phyloP scores from a whole-genome alignment of 1,284 basidiomycete genomes.

The Ustilago lituana region DNA sequence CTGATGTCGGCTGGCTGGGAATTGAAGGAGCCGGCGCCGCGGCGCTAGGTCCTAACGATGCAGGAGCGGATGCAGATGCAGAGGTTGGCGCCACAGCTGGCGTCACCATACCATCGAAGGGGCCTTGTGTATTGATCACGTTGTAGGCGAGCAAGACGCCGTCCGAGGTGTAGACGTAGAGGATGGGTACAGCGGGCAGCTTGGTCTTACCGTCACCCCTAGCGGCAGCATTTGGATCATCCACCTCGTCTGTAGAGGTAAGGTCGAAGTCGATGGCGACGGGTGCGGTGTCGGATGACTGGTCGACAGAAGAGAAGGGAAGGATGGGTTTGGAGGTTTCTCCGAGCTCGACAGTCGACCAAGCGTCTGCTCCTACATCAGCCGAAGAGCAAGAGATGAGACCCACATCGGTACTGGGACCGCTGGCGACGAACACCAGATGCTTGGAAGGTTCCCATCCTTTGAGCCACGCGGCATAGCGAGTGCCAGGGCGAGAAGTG shows the following conservation, averaged over 20 bases:
- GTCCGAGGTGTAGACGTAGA: constrained; percentile 82
- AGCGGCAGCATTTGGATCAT: constrained; percentile 72
- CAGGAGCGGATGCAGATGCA: constrained; percentile 7
- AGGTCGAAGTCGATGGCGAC: constrained; percentile 78
- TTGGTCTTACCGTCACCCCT: constrained; percentile 69
- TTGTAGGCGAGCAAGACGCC: constrained; percentile 82
- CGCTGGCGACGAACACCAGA: constrained; percentile 77
- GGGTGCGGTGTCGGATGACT: constrained; percentile 78
- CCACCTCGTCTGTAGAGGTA: constrained; percentile 72
- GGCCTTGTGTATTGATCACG: constrained; percentile 73
- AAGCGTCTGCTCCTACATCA: constrained; percentile 69
- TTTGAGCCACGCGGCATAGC: constrained; percentile 72
- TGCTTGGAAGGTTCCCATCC: constrained; percentile 76
- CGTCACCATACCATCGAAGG: constrained; percentile 68
- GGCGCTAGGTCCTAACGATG: constrained; percentile 9
- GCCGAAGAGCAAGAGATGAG: constrained; percentile 71
- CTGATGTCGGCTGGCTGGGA: constrained; percentile 7
- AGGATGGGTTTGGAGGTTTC: constrained; percentile 77
- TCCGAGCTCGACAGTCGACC: constrained; percentile 79
- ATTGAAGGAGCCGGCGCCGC: constrained; percentile 12
- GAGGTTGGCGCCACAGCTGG: constrained; percentile 6
- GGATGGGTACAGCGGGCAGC: constrained; percentile 72
- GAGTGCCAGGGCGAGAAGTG: constrained; percentile 72
- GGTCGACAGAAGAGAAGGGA: constrained; percentile 73
- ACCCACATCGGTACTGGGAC: constrained; percentile 79